Base-by-base conservation (phyloP, 2,329 filamentous ascomycete species). In the Didymella glomerata region DNA sequence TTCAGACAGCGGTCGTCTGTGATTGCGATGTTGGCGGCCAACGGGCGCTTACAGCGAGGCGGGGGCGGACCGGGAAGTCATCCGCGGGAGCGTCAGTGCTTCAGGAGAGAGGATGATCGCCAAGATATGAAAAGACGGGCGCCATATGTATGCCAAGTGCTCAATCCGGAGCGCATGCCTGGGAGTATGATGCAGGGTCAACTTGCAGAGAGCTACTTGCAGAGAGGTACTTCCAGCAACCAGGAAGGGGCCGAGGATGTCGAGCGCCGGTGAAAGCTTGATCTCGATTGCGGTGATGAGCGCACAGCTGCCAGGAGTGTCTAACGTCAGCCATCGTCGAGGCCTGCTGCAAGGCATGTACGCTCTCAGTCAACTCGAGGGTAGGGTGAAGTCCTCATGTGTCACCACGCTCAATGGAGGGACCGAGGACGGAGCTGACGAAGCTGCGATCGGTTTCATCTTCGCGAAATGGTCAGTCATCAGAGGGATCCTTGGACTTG, bases 81-180 rank as follows among this genome's bases (percentile, higher is more conserved):
- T 42, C 50, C 56, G 56, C 46, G 30, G 50, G 40, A 59, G 49
- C 56, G 46, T 59, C 45, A 54, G 56, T 50, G 56, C 50, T 54
- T 54, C 45, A 46, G 41, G 50, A 54, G 46, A 59, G 46, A 58
- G 38, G 36, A 34, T 38, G 55, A 49, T 59, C 40, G 50, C 50
- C 56, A 59, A 50, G 50, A 47, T 46, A 36, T 16, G 40, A 20
- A 22, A 24, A 40, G 32, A 47, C 24, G n/a, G 32, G 42, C 14
- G 24, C 32, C 13, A 24, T 34, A 40, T 49, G 40, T 40, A 59
- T 54, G 56, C 56, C 56, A 59, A 54, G 56, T 50, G 50, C 18
- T 46, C 49, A 34, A 18, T n/a, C 22, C 38, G 27, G 44, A 41
- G 40, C 27, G 38, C 49, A 50, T 50, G 50, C 46, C 46, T 50